phyloP scores from a whole-genome alignment of 2,329 filamentous ascomycete species.

The Trichophyton schoenleinii region DNA sequence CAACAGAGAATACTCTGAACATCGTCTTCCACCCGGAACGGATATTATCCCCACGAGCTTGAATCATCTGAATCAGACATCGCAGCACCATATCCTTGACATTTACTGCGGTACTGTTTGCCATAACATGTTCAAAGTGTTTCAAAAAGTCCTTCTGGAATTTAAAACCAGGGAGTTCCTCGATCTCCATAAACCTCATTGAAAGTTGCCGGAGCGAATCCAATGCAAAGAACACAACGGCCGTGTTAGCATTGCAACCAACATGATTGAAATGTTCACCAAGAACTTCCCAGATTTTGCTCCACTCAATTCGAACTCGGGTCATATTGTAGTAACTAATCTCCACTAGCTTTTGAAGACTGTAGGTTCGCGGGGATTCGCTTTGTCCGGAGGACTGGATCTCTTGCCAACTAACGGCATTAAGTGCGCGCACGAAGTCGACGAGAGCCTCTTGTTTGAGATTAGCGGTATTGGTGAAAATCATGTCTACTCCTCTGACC shows the following conservation, averaged over 20 bases:
- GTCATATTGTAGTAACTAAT: constrained; percentile 99
- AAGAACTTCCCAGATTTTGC: constrained; percentile 92
- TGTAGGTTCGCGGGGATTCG: constrained; percentile 91
- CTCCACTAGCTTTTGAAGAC: constrained; percentile 93
- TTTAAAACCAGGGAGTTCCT: constrained; percentile 95
- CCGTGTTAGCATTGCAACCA: constrained; percentile 89
- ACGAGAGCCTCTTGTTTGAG: constrained; percentile 89
- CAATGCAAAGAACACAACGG: constrained; percentile 92
- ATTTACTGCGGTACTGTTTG: constrained; percentile 76
- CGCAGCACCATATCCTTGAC: constrained; percentile 97
- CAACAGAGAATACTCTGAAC: constrained; percentile 94
- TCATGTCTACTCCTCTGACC: constrained; percentile 81
- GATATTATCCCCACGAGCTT: constrained; percentile 91
- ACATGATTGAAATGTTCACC: constrained; percentile 97
- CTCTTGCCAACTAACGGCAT: constrained; percentile 97
- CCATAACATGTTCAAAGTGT: constrained; percentile 94
- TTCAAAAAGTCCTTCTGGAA: constrained; percentile 99
- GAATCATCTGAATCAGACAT: constrained; percentile 98
- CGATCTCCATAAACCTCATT: constrained; percentile 98
- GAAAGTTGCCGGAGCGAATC: constrained; percentile 91
- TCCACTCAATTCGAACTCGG: constrained; percentile 96
- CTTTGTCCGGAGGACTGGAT: constrained; percentile 95
- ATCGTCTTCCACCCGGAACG: constrained; percentile 97
- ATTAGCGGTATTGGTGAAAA: constrained; percentile 93
- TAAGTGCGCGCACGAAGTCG: constrained; percentile 81